These are phyloP conservation scores for Beauveria varroae DNA, from an alignment of 2,329 filamentous ascomycete species.

Conservation along the genomic window DNA sequence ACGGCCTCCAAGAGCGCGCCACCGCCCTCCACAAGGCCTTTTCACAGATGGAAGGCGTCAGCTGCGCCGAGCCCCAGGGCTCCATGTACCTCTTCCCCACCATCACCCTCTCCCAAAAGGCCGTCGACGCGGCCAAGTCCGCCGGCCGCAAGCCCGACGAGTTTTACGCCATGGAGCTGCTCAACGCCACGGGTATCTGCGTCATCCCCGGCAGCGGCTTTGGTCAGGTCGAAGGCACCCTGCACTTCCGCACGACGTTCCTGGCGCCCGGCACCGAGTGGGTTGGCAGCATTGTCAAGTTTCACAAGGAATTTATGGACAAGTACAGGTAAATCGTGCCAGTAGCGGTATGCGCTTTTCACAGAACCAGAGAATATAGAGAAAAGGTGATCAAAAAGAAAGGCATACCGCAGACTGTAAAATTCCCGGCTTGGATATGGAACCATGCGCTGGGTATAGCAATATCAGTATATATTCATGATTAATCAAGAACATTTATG, in stretches of 20 bases:
- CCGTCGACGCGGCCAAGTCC: conserved; percentile 64
- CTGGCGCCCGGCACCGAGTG: conserved; percentile 93
- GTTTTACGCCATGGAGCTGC: conserved; percentile 85
- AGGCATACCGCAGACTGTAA: not conserved
- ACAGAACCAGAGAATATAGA: not conserved
- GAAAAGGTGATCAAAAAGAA: not conserved
- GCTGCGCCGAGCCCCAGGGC: conserved; percentile 83
- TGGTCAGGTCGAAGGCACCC: conserved; percentile 81
- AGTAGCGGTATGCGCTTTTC: not conserved
- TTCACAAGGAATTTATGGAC: conserved; percentile 86
- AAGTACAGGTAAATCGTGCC: conserved; percentile 50
- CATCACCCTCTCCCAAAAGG: conserved; percentile 71
- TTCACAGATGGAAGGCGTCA: conserved; percentile 88
- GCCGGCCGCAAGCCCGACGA: conserved; percentile 76
- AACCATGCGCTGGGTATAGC: not conserved
- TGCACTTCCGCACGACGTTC: conserved; percentile 97
- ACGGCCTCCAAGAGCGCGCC: conserved; percentile 71
- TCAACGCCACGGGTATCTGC: conserved; percentile 91
- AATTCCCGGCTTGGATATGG: not conserved
- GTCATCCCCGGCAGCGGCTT: conserved; percentile 90
- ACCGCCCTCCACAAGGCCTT: conserved; percentile 85
- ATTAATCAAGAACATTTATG: not conserved
- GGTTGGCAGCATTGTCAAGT: conserved; percentile 79
- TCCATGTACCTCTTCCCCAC: conserved; percentile 99
- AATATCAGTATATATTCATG: not conserved